A percentile compares a stretch with the other conserved stretches of the same genome.
These are phyloP conservation scores for Acacia concinna DNA, from an alignment of 331 rosid genomes.

Conservation along the genomic window DNA sequence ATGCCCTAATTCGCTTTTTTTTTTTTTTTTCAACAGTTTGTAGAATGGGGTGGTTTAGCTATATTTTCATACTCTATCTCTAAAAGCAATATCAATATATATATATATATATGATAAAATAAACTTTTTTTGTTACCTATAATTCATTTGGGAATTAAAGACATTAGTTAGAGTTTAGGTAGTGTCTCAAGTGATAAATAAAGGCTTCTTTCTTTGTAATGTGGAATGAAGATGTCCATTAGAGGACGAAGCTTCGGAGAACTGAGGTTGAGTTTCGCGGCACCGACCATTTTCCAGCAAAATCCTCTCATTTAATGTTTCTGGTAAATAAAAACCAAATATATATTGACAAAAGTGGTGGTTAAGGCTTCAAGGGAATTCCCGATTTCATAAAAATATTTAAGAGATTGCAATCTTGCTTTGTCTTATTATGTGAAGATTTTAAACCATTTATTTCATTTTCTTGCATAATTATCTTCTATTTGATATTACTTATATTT, in stretches of 20 bases:
- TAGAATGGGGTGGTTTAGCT: background rate
- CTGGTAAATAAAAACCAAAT: background rate
- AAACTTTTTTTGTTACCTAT: background rate
- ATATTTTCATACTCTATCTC: too few relatives aligned
- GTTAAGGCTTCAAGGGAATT: background rate
- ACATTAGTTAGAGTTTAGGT: background rate
- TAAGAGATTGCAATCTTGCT: background rate
- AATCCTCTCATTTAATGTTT: background rate
- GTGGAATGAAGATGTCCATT: background rate
- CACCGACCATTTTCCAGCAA: conserved; percentile 3
- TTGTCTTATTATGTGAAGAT: background rate
- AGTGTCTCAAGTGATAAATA: too few relatives aligned
- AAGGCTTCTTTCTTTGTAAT: background rate
- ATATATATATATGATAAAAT: too few relatives aligned
- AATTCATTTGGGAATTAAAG: background rate
- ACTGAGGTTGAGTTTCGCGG: background rate
- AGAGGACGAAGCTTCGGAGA: conserved; percentile 26
- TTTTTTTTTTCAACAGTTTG: too few relatives aligned
- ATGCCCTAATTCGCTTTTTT: too few relatives aligned
- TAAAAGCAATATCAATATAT: too few relatives aligned
- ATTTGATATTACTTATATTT: background rate
- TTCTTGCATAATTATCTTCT: background rate
- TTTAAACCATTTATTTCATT: background rate
- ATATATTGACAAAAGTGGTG: background rate
- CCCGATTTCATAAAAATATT: background rate